Conservation (phyloP, 2,329 filamentous ascomycete species). For the Arthrocladium fulminans region DNA sequence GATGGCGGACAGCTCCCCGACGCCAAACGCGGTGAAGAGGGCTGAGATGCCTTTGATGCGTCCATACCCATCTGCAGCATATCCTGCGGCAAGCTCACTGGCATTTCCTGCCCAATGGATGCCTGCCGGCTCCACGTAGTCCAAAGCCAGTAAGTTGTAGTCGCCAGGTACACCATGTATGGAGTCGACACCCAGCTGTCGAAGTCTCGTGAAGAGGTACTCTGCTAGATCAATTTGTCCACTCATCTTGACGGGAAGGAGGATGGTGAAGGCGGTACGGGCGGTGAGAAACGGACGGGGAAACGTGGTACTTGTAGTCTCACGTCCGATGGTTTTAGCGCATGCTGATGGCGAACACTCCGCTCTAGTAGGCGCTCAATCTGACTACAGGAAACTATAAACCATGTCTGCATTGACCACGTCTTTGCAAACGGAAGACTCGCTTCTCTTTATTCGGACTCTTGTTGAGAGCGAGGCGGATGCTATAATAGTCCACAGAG, state of each 20-base stretch:
- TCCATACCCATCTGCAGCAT: conserved; percentile 73
- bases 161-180: conserved; percentile 46
- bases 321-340: neutral
- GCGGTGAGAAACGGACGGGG: neutral
- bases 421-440: neutral
- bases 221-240: conserved; percentile 38
- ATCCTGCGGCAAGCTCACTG: conserved; percentile 57
- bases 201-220: conserved; percentile 43
- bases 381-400: neutral
- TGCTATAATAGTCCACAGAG: neutral
- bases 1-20: conserved; percentile 41
- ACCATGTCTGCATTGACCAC: neutral
- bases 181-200: conserved; percentile 41
- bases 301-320: neutral
- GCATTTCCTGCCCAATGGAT: conserved; percentile 53
- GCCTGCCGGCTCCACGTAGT: conserved; percentile 47
- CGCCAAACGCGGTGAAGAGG: conserved; percentile 51
- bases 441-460: neutral
- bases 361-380: neutral
- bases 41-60: conserved; percentile 39
- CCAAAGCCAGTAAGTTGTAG: conserved; percentile 39
- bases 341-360: neutral
- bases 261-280: neutral
- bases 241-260: conserved; percentile 1
- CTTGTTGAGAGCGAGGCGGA: neutral